Percentiles rank a stretch among this genome's conserved stretches.
Evolutionary conservation across 768 basidiomycete genomes (phyloP).

Genomic region (Boletus pseudopeckii): DNA sequence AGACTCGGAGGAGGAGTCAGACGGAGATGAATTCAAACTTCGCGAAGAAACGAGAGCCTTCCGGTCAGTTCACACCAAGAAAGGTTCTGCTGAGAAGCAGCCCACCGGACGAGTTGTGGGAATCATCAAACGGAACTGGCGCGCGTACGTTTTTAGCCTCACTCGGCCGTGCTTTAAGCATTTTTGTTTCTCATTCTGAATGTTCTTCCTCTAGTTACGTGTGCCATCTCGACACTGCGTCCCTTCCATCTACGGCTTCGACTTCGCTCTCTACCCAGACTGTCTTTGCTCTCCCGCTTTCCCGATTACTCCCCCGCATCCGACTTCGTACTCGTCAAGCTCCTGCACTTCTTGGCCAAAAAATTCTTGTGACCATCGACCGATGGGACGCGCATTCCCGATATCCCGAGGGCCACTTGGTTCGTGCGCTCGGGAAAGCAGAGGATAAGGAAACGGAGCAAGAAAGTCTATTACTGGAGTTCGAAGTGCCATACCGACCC

Average conservation of each 20-base stretch:
- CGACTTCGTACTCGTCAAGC: slow-evolving; percentile 94
- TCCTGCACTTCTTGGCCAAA: slow-evolving; percentile 81
- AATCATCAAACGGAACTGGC: slow-evolving; percentile 92
- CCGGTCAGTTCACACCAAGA: slow-evolving; percentile 25
- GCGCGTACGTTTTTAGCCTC: slow-evolving; percentile 59
- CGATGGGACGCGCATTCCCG: slow-evolving; percentile 83
- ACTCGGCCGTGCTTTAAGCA: not conserved
- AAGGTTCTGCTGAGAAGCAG: slow-evolving; percentile 56
- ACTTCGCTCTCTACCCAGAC: slow-evolving; percentile 86
- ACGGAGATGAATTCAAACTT: slow-evolving; percentile 35
- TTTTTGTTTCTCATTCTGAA: not conserved
- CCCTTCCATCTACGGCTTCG: slow-evolving; percentile 71
- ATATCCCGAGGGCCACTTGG: slow-evolving; percentile 97
- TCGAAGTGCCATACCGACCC: slow-evolving; percentile 92
- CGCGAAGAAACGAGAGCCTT: slow-evolving; percentile 43
- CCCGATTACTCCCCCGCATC: slow-evolving; percentile 87
- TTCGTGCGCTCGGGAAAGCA: slow-evolving; percentile 83
- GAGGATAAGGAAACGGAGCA: slow-evolving; percentile 97
- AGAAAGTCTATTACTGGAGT: slow-evolving; percentile 90
- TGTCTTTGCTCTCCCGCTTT: slow-evolving; percentile 92
- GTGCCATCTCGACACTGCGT: slow-evolving; percentile 90
- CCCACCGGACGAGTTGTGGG: slow-evolving; percentile 93
- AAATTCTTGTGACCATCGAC: slow-evolving; percentile 95
- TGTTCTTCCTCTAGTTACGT: slow-evolving; percentile 59
- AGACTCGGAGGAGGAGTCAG: slow-evolving; percentile 60